Percentiles rank a stretch among this genome's conserved stretches.
These are phyloP conservation scores for Leccinum pachyderme DNA, from an alignment of 1,284 basidiomycete species.

Conservation along the genomic window DNA sequence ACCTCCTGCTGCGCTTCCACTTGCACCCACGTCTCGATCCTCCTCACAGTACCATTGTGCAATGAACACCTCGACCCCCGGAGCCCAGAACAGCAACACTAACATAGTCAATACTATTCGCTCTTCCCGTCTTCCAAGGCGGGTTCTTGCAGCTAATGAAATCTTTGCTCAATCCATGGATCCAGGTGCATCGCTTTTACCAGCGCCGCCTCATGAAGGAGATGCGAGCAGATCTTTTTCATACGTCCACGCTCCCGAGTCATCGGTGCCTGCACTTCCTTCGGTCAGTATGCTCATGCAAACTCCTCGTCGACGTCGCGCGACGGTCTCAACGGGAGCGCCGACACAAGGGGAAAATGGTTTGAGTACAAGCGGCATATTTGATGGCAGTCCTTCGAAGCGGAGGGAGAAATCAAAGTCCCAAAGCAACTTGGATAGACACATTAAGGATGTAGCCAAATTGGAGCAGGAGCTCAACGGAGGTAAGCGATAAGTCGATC, in stretches of 20 bases:
- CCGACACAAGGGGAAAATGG: slow-evolving; percentile 40
- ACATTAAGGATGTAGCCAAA: slow-evolving; percentile 61
- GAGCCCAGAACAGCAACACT: slow-evolving; percentile 4
- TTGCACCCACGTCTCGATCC: slow-evolving; percentile 50
- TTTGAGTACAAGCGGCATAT: slow-evolving; percentile 27
- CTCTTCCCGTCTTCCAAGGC: slow-evolving; percentile 55
- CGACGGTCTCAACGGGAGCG: slow-evolving; percentile 62
- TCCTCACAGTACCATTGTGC: slow-evolving; percentile 37
- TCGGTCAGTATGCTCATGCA: slow-evolving; percentile 33
- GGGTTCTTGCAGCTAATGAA: slow-evolving; percentile 63
- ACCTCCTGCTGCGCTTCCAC: slow-evolving; percentile 58
- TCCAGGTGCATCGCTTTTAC: slow-evolving; percentile 31
- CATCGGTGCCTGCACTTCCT: slow-evolving; percentile 20
- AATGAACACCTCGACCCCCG: slow-evolving; percentile 1
- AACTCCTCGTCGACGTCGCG: slow-evolving; percentile 58
- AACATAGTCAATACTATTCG: slow-evolving; percentile 33
- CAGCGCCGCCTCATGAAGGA: slow-evolving; percentile 28
- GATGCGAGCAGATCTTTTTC: slow-evolving; percentile 24
- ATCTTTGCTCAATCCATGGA: slow-evolving; percentile 57
- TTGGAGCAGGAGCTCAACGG: slow-evolving; percentile 57
- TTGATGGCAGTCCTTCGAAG: slow-evolving; percentile 54
- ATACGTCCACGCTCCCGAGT: slow-evolving; percentile 17
- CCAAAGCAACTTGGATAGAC: slow-evolving; percentile 59
- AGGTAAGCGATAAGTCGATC: slow-evolving; percentile 16
- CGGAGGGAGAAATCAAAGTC: slow-evolving; percentile 64